Percentiles rank a stretch among this genome's conserved stretches.
phyloP scores from a whole-genome alignment of 805 yeast species.

The Crinitomyces ghanaensis region DNA sequence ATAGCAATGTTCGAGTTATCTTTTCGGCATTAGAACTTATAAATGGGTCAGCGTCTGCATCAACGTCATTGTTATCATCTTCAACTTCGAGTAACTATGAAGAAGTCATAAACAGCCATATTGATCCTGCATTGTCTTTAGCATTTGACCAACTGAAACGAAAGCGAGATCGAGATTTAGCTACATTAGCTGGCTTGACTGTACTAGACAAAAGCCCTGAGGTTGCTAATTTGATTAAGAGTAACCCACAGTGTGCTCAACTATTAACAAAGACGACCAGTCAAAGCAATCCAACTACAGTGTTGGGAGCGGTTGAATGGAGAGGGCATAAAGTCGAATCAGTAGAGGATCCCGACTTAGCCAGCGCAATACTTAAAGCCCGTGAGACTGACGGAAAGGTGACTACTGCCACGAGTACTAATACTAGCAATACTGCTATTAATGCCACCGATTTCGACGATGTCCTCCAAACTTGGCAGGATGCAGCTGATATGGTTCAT shows the following conservation, averaged over 20 bases:
- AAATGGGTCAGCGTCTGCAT: too few relatives aligned
- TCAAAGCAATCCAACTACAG: slow-evolving; percentile 15
- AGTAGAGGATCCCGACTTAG: slow-evolving; percentile 60
- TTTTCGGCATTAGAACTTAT: slow-evolving; percentile 32
- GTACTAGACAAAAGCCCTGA: slow-evolving; percentile 27
- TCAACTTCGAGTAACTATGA: too few relatives aligned
- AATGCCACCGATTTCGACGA: slow-evolving; percentile 36
- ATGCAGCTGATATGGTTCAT: slow-evolving; percentile 49
- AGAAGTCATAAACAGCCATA: slow-evolving; percentile 45
- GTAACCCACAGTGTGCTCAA: slow-evolving; percentile 23
- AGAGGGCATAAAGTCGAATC: slow-evolving; percentile 52
- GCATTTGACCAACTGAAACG: slow-evolving; percentile 35
- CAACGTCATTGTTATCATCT: too few relatives aligned
- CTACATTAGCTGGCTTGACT: slow-evolving; percentile 36
- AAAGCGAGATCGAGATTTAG: slow-evolving; percentile 35
- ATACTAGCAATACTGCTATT: slow-evolving; percentile 4
- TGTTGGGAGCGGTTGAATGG: slow-evolving; percentile 42
- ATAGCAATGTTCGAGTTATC: slow-evolving; percentile 50
- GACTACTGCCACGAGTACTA: too few relatives aligned
- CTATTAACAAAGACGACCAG: slow-evolving; percentile 12
- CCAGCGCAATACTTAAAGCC: slow-evolving; percentile 30
- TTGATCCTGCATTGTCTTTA: slow-evolving; percentile 57
- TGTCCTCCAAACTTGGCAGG: slow-evolving; percentile 55
- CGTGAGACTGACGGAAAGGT: slow-evolving; percentile 16
- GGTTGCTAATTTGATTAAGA: slow-evolving; percentile 31